Percentiles rank a stretch among this genome's conserved stretches.
Evolutionary conservation across 169 alveolate genomes (phyloP).

Genomic region (Cryptosporidium canis): DNA sequence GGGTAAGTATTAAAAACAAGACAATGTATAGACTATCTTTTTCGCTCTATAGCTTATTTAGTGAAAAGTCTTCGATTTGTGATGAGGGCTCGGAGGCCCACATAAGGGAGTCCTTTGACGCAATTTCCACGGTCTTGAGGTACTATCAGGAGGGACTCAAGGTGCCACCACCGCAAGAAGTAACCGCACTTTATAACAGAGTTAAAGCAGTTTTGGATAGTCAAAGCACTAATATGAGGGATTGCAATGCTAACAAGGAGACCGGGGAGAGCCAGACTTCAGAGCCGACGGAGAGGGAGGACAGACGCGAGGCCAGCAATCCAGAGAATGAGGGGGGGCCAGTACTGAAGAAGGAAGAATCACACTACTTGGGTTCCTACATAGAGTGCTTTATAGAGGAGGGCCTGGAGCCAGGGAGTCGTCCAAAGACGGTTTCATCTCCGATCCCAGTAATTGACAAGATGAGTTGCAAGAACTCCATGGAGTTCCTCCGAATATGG

Average conservation of each 20-base stretch:
- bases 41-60: neutral
- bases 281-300: neutral
- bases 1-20: constrained; percentile 26
- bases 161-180: constrained; percentile 26
- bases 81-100: neutral
- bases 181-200: neutral
- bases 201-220: neutral
- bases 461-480: neutral
- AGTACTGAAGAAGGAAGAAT: neutral
- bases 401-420: neutral
- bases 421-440: neutral
- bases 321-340: neutral
- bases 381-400: neutral
- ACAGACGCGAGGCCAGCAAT: neutral
- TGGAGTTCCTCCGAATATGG: constrained; percentile 53
- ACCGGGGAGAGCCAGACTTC: neutral
- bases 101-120: constrained; percentile 34
- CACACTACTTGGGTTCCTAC: neutral
- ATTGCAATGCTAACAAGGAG: neutral
- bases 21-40: constrained; percentile 42
- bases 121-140: neutral
- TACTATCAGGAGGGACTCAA: constrained; percentile 2
- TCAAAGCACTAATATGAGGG: neutral
- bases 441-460: constrained; percentile 2
- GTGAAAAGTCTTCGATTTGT: neutral